Evolutionary conservation across 352 stramenopile species (phyloP), one percentile per base, ranked within the genome.

Genomic region (Globisporangium irregulare): DNA sequence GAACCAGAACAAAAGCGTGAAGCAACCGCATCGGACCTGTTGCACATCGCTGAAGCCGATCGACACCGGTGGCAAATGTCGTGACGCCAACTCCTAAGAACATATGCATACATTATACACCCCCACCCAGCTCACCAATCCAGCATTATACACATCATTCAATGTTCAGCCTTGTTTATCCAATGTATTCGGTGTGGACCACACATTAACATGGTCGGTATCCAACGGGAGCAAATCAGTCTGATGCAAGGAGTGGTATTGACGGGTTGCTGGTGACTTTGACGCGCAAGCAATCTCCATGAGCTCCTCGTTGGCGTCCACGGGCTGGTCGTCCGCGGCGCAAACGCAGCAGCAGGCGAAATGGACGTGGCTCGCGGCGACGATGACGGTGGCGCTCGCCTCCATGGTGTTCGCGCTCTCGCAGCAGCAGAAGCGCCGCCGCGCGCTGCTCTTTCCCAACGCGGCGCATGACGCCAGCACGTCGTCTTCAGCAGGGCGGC

Each of bases 361-460:
- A n/a, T 74, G 67, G 56, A 66, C 73, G 22, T 80, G 76, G 76
- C 51, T 74, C n/a, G 66, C 76, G 1, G 76, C 67, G 24, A 61
- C 73, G 34, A 69, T 76, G 71, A 63, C 68, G 10, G 56, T 76
- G 6, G 60, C 71, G 27, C 36, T 73, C 34, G 72, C 77, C 66
- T 82, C 76, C 43, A 68, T 79, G 55, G 73, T 70, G 12, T n/a
- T 80, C 20, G 73, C 78, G 60, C 69, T 79, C 48, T 62, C 64
- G 54, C 55, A 71, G 27, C 50, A 70, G 51, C 67, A 69, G 60
- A 73, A 70, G 18, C 67, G 71, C 18, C 71, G 62, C 24, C 63
- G 63, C n/a, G 54, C 63, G 24, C 22, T 70, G 43, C 54, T 69
- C 25, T 56, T 63, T n/a, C 56, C 56, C 3, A 36, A 48, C 32